Base-by-base conservation (phyloP, 805 yeast genomes). In the Ogataea pignaliae region DNA sequence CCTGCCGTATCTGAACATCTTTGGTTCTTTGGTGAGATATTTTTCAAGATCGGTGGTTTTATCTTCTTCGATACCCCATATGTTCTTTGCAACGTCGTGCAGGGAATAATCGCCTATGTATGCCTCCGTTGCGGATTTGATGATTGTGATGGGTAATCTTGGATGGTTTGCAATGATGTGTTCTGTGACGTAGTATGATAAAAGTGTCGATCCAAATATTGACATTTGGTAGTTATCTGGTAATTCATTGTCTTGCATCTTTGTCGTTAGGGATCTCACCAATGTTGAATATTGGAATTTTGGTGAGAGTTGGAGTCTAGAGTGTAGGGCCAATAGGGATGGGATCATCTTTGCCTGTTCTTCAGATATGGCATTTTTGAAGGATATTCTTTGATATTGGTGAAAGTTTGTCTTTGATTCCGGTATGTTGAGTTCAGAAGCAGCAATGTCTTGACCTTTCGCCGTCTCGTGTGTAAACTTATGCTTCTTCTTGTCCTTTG, bases 51-150 rank as follows among this genome's bases (percentile, higher is more conserved):
- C 72, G 16, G 87, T 68, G 6, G 80, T 68, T 8, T 68, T 65
- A 60, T 90, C 97, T 14, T 76, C 72, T 65, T 88, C 90, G 39
- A 93, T 81, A 68, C 99, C 99, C 97, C 97, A 93, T 15, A 69
- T 59, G 39, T 61, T 58, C 56, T 73, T 75, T 31, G 89, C 97
- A 21, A 89, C 69, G 40, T 75, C 76, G 32, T 78, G 69, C 45
- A 93, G 70, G 0, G 88, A 75, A 13, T 72, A 75, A 31, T 79
- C 76, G 3, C 91, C 86, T 59, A 85, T 75, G 60, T 81, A 86
- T 1, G 93, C 76, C 53, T 86, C 83, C 9, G 85, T 81, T 0
- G 95, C 87, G 7, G 82, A 79, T 54, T 82, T 79, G 44, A 88
- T 75, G 26, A 90, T 83, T 9, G 80, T 76, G 48, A 84, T 75